These are phyloP conservation scores for Lyophyllum atratum DNA, from an alignment of 768 basidiomycete species.

Conservation along the genomic window DNA sequence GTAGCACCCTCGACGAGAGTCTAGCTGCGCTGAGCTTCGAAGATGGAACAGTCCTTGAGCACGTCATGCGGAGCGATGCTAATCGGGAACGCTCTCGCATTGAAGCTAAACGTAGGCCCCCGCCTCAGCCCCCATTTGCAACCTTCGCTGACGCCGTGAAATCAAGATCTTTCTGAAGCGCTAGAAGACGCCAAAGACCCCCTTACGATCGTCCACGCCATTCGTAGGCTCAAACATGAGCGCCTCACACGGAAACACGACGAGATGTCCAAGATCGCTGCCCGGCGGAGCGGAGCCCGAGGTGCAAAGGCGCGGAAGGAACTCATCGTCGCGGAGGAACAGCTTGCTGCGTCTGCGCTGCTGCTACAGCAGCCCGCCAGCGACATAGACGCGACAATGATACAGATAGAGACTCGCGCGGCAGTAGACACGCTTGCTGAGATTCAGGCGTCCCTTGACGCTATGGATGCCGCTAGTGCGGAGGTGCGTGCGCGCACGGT, in stretches of 20 bases:
- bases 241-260: conserved; percentile 29
- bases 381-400: conserved; percentile 22
- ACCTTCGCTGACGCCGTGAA: not conserved
- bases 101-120: conserved; percentile 26
- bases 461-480: conserved; percentile 35
- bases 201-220: conserved; percentile 19
- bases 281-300: conserved; percentile 53
- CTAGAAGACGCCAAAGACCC: conserved; percentile 30
- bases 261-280: conserved; percentile 47
- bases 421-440: conserved; percentile 29
- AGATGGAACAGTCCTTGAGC: conserved; percentile 31
- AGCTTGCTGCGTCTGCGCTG: conserved; percentile 32
- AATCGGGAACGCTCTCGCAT: conserved; percentile 32
- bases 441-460: conserved; percentile 26
- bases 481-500: conserved; percentile 53
- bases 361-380: conserved; percentile 19
- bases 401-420: conserved; percentile 22
- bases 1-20: conserved; percentile 19
- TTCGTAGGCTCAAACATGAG: conserved; percentile 29
- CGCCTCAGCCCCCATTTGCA: conserved; percentile 3
- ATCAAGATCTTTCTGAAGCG: conserved; percentile 17
- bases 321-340: conserved; percentile 45
- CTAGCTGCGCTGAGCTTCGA: conserved; percentile 14
- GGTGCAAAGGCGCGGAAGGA: conserved; percentile 59
- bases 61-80: conserved; percentile 46